Evolutionary conservation across 2,329 filamentous ascomycete species (phyloP), one percentile per base, ranked within the genome.

Genomic region (Mariannaea sp.): DNA sequence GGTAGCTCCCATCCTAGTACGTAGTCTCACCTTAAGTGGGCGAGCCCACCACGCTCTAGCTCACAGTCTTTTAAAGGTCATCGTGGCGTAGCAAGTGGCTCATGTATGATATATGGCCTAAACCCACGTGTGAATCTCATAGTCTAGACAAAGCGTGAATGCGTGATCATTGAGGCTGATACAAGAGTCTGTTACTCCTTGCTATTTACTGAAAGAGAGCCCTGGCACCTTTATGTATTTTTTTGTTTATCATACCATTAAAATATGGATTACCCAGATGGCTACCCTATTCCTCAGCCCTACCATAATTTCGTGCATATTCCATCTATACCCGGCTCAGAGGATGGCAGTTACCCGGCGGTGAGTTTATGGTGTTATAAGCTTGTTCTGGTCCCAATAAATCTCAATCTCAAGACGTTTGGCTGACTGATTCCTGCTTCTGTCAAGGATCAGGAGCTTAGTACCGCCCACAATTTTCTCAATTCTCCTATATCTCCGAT

Each of bases 261-360:
- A 30, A 10, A 20, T 33, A 83, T 84, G 81, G 79, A 83, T 67
- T 83, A 78, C 41, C 70, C 72, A 54, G 80, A 79, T 55, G 67
- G 75, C 36, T 83, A 79, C 68, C 61, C 74, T 45, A 73, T 72
- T 64, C 65, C 73, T 55, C 78, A 80, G 71, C 72, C 77, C 41
- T 82, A 80, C 70, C 78, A 78, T 61, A 75, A 76, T 61, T 83
- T 82, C 66, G 75, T 82, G 66, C 72, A 75, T 57, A 76, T 83
- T 44, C 72, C 76, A 47, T 79, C 80, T 38, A 65, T 82, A 68
- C 79, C 77, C 35, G 72, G 72, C 16, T 80, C 80, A 22, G 80
- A 82, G 47, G 83, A 79, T 65, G 77, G 73, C 50, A 78, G 78
- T 36, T 82, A 80, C 59, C 76, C 80, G 61, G 76, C 80, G 67